Evolutionary conservation across 2,329 filamentous ascomycete species (phyloP).

Genomic region (Clonostachys sp.): DNA sequence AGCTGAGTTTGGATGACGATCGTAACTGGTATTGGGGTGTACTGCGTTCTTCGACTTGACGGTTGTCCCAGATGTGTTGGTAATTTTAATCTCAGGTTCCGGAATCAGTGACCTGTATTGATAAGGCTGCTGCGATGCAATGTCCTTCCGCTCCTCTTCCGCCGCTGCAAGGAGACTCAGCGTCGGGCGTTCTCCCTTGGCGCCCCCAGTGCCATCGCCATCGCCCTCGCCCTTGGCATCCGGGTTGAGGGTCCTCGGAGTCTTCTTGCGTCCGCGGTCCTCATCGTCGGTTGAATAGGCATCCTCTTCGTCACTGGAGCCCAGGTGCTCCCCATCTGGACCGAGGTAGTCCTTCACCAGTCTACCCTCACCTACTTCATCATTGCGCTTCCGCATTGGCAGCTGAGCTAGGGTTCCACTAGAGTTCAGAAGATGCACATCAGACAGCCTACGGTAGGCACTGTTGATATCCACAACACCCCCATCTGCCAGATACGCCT

Average conservation of each 20-base stretch:
- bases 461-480: constrained; percentile 62
- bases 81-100: constrained; percentile 64
- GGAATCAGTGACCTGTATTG: constrained; percentile 60
- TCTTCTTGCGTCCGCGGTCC: constrained; percentile 55
- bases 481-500: constrained; percentile 53
- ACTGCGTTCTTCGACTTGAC: constrained; percentile 55
- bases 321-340: constrained; percentile 62
- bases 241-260: constrained; percentile 38
- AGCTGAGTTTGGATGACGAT: constrained; percentile 56
- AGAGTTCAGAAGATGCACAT: constrained; percentile 62
- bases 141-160: constrained; percentile 67
- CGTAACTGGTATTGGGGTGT: constrained; percentile 83
- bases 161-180: constrained; percentile 67
- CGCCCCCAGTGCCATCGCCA: constrained; percentile 25
- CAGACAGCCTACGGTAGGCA: constrained; percentile 67
- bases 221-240: constrained; percentile 26
- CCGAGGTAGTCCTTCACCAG: constrained; percentile 64
- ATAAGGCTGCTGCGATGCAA: constrained; percentile 44
- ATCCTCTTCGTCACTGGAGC: constrained; percentile 71
- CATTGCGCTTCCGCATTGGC: constrained; percentile 47
- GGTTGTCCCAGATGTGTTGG: constrained; percentile 57
- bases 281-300: constrained; percentile 61
- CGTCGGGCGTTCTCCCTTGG: constrained; percentile 34
- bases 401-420: constrained; percentile 59
- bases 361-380: constrained; percentile 42